Percentiles rank a stretch among this genome's conserved stretches.
Conservation (phyloP, 2,329 filamentous ascomycete genomes). For the Colletotrichum sp. region DNA sequence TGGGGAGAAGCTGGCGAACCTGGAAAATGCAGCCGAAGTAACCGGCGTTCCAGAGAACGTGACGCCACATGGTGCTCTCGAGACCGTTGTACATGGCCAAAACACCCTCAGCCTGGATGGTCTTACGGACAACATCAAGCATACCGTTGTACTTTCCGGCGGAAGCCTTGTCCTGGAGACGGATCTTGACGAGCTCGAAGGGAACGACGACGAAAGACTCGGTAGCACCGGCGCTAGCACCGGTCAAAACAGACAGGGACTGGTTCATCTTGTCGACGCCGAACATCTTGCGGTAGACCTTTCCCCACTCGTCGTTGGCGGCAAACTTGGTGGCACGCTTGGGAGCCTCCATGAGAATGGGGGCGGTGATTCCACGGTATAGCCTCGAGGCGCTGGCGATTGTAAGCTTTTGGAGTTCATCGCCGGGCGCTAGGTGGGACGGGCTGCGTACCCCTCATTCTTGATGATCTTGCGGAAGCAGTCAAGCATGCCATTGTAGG, state of each 20-base stretch:
- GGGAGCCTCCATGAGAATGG: conserved; percentile 94
- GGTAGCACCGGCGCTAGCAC: conserved; percentile 92
- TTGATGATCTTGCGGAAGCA: conserved; percentile 97
- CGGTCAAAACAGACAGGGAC: conserved; percentile 87
- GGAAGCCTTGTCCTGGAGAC: conserved; percentile 93
- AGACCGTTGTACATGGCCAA: conserved; percentile 95
- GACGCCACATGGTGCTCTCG: conserved; percentile 95
- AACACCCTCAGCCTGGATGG: conserved; percentile 80
- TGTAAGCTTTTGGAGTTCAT: not conserved
- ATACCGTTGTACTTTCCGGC: conserved; percentile 87
- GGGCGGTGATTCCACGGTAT: conserved; percentile 94
- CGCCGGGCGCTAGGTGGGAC: not conserved
- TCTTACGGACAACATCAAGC: conserved; percentile 81
- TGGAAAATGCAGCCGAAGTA: conserved; percentile 99
- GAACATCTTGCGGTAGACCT: conserved; percentile 89
- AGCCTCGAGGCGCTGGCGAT: conserved; percentile 76
- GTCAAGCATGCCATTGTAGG: conserved; percentile 96
- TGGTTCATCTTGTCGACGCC: conserved; percentile 89
- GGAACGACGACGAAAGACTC: conserved; percentile 97
- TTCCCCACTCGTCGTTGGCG: conserved; percentile 97
- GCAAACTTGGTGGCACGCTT: conserved; percentile 99
- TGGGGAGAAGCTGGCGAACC: conserved; percentile 83
- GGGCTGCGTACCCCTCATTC: conserved; percentile 79
- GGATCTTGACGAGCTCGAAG: conserved; percentile 98
- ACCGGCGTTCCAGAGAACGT: conserved; percentile 87